Base-by-base conservation (phyloP, 148 eudicot genomes). In the Camellia granthamiana region DNA sequence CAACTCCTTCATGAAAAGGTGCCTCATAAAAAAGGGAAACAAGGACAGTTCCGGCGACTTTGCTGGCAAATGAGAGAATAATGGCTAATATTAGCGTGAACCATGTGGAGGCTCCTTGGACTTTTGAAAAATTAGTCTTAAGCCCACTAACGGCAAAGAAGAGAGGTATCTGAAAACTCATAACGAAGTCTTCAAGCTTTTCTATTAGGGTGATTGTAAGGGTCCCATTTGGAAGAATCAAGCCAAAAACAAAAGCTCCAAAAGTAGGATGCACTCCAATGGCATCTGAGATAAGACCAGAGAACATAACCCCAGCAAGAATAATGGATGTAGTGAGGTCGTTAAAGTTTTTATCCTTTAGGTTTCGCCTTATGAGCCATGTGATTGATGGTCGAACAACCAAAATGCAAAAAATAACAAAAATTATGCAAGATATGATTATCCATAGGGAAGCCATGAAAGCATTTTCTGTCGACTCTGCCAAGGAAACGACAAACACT, bases 231-330 rank as follows among this genome's bases (percentile, higher is more conserved):
- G 94, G 94, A 14, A 90, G 87, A 52, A 89, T 81, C 16, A 91
- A 74, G 5, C 94, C 94, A 18, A 91, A 85, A 16, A 91, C 87
- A 78, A 91, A 89, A 12, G 94, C 92, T 1, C 94, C 94, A 56
- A 91, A 90, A n/a, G 90, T 85, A 21, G 91, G 84, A 80, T 91
- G 94, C 1, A 88, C 90, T 11, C 94, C 94, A 7, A 91, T 87
- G 0, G 89, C 85, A 84, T 91, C 94, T 2, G 94, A 88, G 6
- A 91, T 75, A 75, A 91, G 90, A 12, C 92, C 94, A 3, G 91
- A 83, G 10, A 87, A 76, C 91, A 91, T 86, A 38, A 91, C 94
- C 1, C 88, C 90, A 0, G 91, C 87, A 7, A 91, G 84, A 54
- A 85, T 90, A n/a, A 85, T 76, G 73, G 91, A 89, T 12, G 89